A percentile compares a stretch with the other conserved stretches of the same genome.
These are phyloP conservation scores for Alternaria burnsii DNA, from an alignment of 2,329 filamentous ascomycete genomes.

Conservation along the genomic window DNA sequence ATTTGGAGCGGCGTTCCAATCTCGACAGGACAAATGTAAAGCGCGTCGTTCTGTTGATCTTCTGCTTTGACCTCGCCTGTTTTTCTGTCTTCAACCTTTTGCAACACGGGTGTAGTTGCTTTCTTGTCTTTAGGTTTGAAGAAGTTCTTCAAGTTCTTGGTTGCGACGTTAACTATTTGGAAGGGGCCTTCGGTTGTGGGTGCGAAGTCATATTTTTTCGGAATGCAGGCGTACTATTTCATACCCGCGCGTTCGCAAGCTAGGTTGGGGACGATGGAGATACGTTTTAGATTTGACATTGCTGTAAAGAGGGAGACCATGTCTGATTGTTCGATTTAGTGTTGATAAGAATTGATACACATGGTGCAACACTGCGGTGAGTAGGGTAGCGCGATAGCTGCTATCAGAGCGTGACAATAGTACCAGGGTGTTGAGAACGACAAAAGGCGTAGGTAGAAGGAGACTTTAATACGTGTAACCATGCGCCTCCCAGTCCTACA, in stretches of 20 bases:
- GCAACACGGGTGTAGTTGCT: neutral
- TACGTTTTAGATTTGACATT: slow-evolving; percentile 32
- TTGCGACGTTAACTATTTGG: slow-evolving; percentile 21
- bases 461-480: neutral
- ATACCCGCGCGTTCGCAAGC: slow-evolving; percentile 54
- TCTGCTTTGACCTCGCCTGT: slow-evolving; percentile 64
- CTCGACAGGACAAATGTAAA: slow-evolving; percentile 70
- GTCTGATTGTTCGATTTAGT: neutral
- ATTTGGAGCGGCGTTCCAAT: slow-evolving; percentile 73
- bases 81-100: slow-evolving; percentile 33
- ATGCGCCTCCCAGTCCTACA: neutral
- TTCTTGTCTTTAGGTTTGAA: slow-evolving; percentile 14
- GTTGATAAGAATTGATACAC: neutral
- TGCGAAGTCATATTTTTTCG: slow-evolving; percentile 61
- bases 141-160: slow-evolving; percentile 24
- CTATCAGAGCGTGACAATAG: neutral
- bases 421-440: neutral
- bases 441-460: neutral
- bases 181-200: slow-evolving; percentile 20
- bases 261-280: slow-evolving; percentile 35
- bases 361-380: neutral
- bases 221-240: slow-evolving; percentile 69
- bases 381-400: neutral
- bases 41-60: slow-evolving; percentile 72
- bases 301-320: neutral